phyloP scores from a whole-genome alignment of 2,329 filamentous ascomycete species.

The Podosphaera leucotricha region DNA sequence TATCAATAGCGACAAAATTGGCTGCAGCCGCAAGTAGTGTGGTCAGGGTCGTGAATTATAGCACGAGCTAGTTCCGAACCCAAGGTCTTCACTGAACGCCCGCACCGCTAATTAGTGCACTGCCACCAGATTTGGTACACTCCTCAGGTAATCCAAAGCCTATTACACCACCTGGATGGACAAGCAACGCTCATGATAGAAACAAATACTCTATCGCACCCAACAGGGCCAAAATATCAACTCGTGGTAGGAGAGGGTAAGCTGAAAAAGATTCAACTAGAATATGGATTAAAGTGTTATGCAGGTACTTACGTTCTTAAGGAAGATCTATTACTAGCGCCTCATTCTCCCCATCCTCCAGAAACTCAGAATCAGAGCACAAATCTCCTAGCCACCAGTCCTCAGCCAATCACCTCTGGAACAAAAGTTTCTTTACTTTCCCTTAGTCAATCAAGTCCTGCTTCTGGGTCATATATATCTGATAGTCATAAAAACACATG shows the following conservation, averaged over 20 bases:
- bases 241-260: conserved; percentile 81
- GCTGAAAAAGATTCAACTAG: conserved; percentile 1
- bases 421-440: conserved; percentile 58
- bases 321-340: conserved; percentile 79
- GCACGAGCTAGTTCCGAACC: too few relatives aligned
- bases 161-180: not conserved
- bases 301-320: conserved; percentile 71
- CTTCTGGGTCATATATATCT: conserved; percentile 30
- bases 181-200: conserved; percentile 38
- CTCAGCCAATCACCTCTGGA: conserved; percentile 61
- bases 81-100: not conserved
- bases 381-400: conserved; percentile 71
- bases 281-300: conserved; percentile 4
- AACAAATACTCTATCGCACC: conserved; percentile 67
- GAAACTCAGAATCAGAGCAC: conserved; percentile 70
- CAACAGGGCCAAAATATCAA: conserved; percentile 62
- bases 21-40: too few relatives aligned
- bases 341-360: conserved; percentile 83
- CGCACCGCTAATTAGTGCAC: not conserved
- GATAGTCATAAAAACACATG: conserved; percentile 27
- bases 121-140: not conserved
- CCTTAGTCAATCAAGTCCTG: conserved; percentile 14
- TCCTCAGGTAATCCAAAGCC: not conserved
- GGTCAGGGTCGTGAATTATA: too few relatives aligned
- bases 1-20: too few relatives aligned